Evolutionary conservation across 352 stramenopile genomes (phyloP), one percentile per base, ranked within the genome.

Genomic region (Albugo laibachii): DNA sequence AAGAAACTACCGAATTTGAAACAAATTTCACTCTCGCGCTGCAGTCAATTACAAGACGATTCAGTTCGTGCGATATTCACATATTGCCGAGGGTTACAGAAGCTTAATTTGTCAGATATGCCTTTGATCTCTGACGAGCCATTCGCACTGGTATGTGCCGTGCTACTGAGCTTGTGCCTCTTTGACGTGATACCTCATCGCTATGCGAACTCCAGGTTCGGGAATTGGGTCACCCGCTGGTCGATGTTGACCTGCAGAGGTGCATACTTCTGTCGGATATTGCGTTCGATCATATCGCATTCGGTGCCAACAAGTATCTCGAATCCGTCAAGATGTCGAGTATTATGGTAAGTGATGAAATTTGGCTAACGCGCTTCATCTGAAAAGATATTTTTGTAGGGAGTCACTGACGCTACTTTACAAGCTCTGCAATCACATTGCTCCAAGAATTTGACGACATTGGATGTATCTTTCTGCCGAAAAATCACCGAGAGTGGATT

Each of bases 381-480:
- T 43, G 38, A 8, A 8, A 36, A 0, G 15, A 27, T 48, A 20
- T 15, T 47, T 35, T 19, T 55, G 19, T 47, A 86, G 73, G 57
- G 81, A 57, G 54, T 49, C 16, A 85, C 70, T 0, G 71, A 83
- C 18, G 63, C 50, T 8, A 48, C 63, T 5, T 66, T 85, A 36
- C 44, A 65, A 21, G 51, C 57, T 14, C 51, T 88, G 39, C 56
- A 78, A 39, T 65, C 68, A 38, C 54, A 70, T 37, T 85, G 72
- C 20, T 44, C 55, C 6, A 56, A 54, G 8, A 71, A 49, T 24
- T 40, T 88, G 1, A 46, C 48, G 2, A 63, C 48, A 10, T 59
- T 88, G 14, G 72, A 88, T 53, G 67, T 88, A 24, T 88, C 76
- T 4, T 88, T 88, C 41, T 85, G 73, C 31, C 62, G 76, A 13